These are phyloP conservation scores for Suillus bovinus DNA, from an alignment of 768 basidiomycete species.

Conservation along the genomic window DNA sequence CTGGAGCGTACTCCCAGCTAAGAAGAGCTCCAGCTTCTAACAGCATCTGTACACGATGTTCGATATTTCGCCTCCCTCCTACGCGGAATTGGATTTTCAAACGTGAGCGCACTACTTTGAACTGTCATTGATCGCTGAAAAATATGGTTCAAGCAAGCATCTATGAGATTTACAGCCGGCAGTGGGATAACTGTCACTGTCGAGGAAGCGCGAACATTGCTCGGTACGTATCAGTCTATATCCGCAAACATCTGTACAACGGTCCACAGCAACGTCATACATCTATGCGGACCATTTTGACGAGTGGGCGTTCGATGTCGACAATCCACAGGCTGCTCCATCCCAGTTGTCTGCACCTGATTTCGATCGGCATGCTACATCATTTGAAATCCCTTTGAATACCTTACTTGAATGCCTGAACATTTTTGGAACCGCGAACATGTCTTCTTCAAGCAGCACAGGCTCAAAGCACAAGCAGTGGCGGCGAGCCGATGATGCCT, in stretches of 20 bases:
- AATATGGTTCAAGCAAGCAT: constrained; percentile 58
- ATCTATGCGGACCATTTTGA: constrained; percentile 79
- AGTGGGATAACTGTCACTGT: constrained; percentile 76
- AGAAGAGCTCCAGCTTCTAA: constrained; percentile 47
- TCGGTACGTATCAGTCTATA: constrained; percentile 50
- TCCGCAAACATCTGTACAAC: constrained; percentile 10
- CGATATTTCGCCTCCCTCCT: constrained; percentile 77
- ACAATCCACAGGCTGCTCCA: constrained; percentile 27
- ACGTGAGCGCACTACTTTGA: constrained; percentile 48
- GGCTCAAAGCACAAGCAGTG: constrained; percentile 47
- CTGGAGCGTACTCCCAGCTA: neutral
- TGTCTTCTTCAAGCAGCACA: constrained; percentile 29
- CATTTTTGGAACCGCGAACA: constrained; percentile 81
- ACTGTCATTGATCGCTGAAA: constrained; percentile 4
- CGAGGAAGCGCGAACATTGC: constrained; percentile 80
- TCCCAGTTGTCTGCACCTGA: constrained; percentile 22
- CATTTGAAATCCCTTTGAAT: constrained; percentile 83
- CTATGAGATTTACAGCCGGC: constrained; percentile 60
- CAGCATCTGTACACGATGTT: constrained; percentile 77
- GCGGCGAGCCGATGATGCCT: constrained; percentile 47
- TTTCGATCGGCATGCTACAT: constrained; percentile 29
- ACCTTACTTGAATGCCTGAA: constrained; percentile 89
- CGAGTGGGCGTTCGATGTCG: constrained; percentile 66
- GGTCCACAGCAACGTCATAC: constrained; percentile 74
- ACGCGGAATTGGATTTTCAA: constrained; percentile 78